phyloP scores from a whole-genome alignment of 2,329 filamentous ascomycete genomes.

The Xylaria sp. region DNA sequence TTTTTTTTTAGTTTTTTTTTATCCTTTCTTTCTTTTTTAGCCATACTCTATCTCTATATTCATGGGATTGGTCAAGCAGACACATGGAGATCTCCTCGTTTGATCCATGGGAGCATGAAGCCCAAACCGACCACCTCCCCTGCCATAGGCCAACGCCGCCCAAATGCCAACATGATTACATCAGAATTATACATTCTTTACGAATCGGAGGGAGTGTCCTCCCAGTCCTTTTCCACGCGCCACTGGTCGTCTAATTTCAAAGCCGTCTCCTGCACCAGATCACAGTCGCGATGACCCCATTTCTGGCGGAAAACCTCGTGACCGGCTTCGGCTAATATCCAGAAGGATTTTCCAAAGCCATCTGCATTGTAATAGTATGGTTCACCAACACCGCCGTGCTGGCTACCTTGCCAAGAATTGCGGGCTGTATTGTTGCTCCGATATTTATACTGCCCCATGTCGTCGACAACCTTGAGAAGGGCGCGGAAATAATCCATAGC shows the following conservation, averaged over 20 bases:
- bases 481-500: slow-evolving; percentile 44
- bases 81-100: slow-evolving; percentile 3
- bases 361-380: slow-evolving; percentile 62
- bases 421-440: slow-evolving; percentile 45
- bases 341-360: slow-evolving; percentile 57
- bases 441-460: slow-evolving; percentile 48
- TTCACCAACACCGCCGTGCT: slow-evolving; percentile 62
- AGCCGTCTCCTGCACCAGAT: slow-evolving; percentile 44
- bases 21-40: too few species aligned
- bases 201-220: slow-evolving; percentile 31
- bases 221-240: slow-evolving; percentile 46
- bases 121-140: slow-evolving; percentile 12
- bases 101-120: slow-evolving; percentile 5
- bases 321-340: slow-evolving; percentile 58
- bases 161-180: slow-evolving; percentile 18
- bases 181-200: slow-evolving; percentile 14
- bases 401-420: slow-evolving; percentile 64
- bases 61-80: slow-evolving; percentile 1
- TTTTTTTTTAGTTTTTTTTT: background rate
- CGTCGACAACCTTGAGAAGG: slow-evolving; percentile 45
- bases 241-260: slow-evolving; percentile 44
- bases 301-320: slow-evolving; percentile 50
- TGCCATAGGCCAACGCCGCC: slow-evolving; percentile 28
- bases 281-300: slow-evolving; percentile 46
- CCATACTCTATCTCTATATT: background rate